Evolutionary conservation across 2,329 filamentous ascomycete species (phyloP).

Genomic region (Penicillium sclerotiorum): DNA sequence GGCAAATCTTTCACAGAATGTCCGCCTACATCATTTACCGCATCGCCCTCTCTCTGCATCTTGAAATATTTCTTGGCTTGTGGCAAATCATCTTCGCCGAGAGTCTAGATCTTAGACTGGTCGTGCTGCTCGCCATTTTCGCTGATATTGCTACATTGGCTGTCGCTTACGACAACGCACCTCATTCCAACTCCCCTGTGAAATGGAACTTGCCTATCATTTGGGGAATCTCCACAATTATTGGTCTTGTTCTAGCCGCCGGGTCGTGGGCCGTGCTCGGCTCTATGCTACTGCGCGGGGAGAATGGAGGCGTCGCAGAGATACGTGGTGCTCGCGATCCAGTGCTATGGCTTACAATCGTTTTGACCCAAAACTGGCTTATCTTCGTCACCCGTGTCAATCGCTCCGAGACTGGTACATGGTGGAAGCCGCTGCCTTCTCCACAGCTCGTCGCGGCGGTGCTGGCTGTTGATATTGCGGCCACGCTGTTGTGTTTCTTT

Average conservation of each 20-base stretch:
- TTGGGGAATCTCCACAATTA: slow-evolving; percentile 87
- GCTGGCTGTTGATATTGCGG: slow-evolving; percentile 77
- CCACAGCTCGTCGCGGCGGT: slow-evolving; percentile 82
- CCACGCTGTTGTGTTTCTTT: slow-evolving; percentile 83
- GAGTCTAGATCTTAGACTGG: slow-evolving; percentile 79
- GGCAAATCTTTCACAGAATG: slow-evolving; percentile 96
- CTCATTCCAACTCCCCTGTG: slow-evolving; percentile 80
- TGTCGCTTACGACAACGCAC: slow-evolving; percentile 91
- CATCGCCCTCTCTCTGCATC: slow-evolving; percentile 86
- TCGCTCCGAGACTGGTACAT: slow-evolving; percentile 55
- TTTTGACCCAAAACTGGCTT: slow-evolving; percentile 90
- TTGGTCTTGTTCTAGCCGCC: slow-evolving; percentile 77
- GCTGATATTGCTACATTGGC: slow-evolving; percentile 89
- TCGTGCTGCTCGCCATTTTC: slow-evolving; percentile 94
- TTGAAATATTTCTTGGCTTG: slow-evolving; percentile 87
- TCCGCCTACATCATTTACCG: slow-evolving; percentile 95
- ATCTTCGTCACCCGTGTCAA: slow-evolving; percentile 95
- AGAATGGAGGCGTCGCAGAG: slow-evolving; percentile 82
- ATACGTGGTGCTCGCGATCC: slow-evolving; percentile 82
- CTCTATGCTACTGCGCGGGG: slow-evolving; percentile 71
- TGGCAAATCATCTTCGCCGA: slow-evolving; percentile 89
- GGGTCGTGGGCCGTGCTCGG: slow-evolving; percentile 89
- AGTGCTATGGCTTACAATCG: slow-evolving; percentile 86
- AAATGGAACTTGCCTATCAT: slow-evolving; percentile 96
- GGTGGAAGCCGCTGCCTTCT: slow-evolving; percentile 87